Evolutionary conservation across 1,284 basidiomycete genomes (phyloP).

Genomic region (Boletus semigastroideus): DNA sequence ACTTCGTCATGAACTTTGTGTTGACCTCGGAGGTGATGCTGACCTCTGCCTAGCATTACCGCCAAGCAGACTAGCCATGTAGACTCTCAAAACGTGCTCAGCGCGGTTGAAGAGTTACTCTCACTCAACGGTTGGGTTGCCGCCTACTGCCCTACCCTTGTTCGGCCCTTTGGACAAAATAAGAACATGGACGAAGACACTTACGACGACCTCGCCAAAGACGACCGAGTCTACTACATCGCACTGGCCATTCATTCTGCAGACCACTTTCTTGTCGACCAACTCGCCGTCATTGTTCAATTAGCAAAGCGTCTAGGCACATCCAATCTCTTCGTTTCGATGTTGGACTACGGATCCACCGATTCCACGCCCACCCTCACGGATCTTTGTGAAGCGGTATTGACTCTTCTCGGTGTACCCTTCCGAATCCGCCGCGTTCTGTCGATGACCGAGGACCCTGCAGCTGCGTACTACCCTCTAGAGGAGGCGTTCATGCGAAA

Average conservation of each 20-base stretch:
- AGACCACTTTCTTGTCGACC: conserved; percentile 96
- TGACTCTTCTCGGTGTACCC: conserved; percentile 86
- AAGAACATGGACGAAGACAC: conserved; percentile 78
- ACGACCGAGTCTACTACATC: conserved; percentile 88
- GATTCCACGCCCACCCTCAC: conserved; percentile 91
- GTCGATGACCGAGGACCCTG: conserved; percentile 84
- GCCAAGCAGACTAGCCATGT: conserved; percentile 80
- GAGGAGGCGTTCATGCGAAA: conserved; percentile 94
- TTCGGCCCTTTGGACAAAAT: conserved; percentile 88
- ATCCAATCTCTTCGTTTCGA: conserved; percentile 88
- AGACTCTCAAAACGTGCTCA: conserved; percentile 85
- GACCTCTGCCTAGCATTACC: conserved; percentile 55
- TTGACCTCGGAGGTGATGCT: not conserved
- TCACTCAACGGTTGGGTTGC: conserved; percentile 98
- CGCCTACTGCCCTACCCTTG: conserved; percentile 88
- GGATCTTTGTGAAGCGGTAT: conserved; percentile 89
- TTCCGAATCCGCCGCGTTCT: conserved; percentile 87
- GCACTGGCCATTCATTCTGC: conserved; percentile 94
- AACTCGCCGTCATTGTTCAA: conserved; percentile 93
- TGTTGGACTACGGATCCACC: conserved; percentile 91
- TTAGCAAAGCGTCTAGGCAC: conserved; percentile 86
- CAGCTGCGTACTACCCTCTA: conserved; percentile 86
- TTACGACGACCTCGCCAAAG: conserved; percentile 82
- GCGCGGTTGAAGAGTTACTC: conserved; percentile 86
- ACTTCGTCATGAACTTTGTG: not conserved